Evolutionary conservation across 768 basidiomycete genomes (phyloP).

Genomic region (Trametes cingulata): DNA sequence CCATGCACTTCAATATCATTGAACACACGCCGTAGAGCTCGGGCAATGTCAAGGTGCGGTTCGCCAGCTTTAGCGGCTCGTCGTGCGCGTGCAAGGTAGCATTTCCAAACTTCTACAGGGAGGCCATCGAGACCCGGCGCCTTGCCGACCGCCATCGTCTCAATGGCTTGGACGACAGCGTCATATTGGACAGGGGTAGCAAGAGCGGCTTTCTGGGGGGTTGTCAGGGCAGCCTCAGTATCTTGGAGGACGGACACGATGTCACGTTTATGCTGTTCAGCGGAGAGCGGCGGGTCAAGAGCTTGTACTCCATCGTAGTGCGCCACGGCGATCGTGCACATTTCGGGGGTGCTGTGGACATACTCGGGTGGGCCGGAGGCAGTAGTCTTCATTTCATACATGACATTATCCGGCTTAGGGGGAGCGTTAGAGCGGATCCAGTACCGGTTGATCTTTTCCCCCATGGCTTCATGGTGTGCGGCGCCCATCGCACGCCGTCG

Average conservation of each 20-base stretch:
- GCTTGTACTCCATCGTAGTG: neutral
- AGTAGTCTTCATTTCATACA: neutral
- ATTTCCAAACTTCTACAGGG: neutral
- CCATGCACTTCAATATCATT: conserved; percentile 6
- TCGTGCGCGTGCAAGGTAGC: neutral
- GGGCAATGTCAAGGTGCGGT: neutral
- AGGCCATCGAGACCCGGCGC: neutral
- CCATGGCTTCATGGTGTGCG: neutral
- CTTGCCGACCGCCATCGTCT: neutral
- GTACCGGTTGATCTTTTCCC: neutral
- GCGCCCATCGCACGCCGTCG: neutral
- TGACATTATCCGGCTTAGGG: neutral
- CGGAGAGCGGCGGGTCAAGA: neutral
- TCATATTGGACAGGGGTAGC: neutral
- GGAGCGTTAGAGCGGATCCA: neutral
- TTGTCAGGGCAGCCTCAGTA: neutral
- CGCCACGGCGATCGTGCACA: neutral
- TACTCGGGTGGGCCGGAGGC: neutral
- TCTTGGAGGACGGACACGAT: neutral
- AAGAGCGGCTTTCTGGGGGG: neutral
- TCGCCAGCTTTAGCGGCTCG: neutral
- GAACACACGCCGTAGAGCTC: neutral
- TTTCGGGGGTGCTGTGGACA: neutral
- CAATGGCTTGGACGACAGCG: neutral
- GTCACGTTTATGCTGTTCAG: neutral